Base-by-base conservation (phyloP, 495 filamentous ascomycete genomes). In the Margaritispora aquatica region DNA sequence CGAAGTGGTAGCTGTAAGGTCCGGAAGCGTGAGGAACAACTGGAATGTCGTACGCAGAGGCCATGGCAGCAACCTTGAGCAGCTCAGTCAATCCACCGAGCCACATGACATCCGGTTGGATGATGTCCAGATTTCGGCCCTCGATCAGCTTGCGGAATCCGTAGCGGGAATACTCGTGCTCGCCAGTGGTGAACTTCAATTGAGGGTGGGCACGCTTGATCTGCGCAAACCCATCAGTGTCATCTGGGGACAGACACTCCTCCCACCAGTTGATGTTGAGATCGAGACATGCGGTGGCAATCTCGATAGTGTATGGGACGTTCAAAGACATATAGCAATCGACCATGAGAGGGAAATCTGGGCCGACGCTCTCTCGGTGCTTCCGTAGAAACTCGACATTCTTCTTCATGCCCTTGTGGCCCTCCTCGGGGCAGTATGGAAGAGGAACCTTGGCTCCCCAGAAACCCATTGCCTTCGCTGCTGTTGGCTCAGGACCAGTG, bases 91-190 rank as follows among this genome's bases (percentile, higher is more conserved):
- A 72, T 59, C 92, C 92, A 52, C 92, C 92, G 11, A 96, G 81
- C 92, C 92, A 96, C 92, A 96, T 96, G 48, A 96, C 90, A 67
- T 96, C 92, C 7, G 92, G 92, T 70, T 96, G 92, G 66, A 96
- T 82, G 70, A 96, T 96, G 68, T 96, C 90, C 55, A 96, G 73
- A 69, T 95, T 93, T 58, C 92, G 89, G 51, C 88, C 88, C 70
- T 96, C 90, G 59, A 96, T 88, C 20, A 96, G 79, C 77, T 95
- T 94, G 54, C 92, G 88, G 85, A 96, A 96, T 10, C 92, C 92
- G 69, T 88, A 96, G 65, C 89, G 79, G 19, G 89, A 92, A 73
- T 90, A 96, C 68, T 96, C 92, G 75, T 96, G 92, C 75, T 96
- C 92, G 54, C 92, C 92, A 24, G 92, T 96, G 27, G 92, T 96